These are phyloP conservation scores for Echria macrotheca DNA, from an alignment of 495 filamentous ascomycete genomes.

Conservation along the genomic window DNA sequence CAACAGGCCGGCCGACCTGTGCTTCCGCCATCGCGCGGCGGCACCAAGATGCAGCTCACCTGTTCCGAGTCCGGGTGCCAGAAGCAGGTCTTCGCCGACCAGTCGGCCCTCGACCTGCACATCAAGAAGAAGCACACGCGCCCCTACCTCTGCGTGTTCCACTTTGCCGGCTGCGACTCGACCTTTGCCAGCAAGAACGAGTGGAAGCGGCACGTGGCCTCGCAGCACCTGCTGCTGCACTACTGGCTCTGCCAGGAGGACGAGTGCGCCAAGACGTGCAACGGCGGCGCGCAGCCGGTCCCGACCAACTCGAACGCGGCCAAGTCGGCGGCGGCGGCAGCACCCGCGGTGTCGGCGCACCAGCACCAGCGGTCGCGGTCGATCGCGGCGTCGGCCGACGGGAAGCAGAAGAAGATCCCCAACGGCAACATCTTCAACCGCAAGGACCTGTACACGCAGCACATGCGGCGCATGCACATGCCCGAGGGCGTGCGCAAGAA, in stretches of 20 bases:
- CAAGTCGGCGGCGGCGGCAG: too few species aligned
- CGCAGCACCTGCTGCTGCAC: conserved; percentile 72
- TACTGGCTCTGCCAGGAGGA: conserved; percentile 78
- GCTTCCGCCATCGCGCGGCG: too few species aligned
- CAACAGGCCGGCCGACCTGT: too few species aligned
- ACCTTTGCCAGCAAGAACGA: conserved; percentile 85
- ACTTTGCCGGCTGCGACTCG: conserved; percentile 66
- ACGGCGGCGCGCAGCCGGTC: neutral
- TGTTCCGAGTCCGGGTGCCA: conserved; percentile 18
- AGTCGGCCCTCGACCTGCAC: conserved; percentile 40
- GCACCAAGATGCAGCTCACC: conserved; percentile 5
- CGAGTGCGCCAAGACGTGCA: conserved; percentile 43
- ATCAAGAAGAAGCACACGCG: conserved; percentile 51
- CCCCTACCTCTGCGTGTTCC: conserved; percentile 74
- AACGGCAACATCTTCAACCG: conserved; percentile 74
- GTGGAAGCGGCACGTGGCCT: conserved; percentile 83
- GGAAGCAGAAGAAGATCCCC: conserved; percentile 13
- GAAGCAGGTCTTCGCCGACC: conserved; percentile 35
- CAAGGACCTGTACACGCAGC: conserved; percentile 89
- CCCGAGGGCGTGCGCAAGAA: conserved; percentile 40
- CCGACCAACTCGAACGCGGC: conserved; percentile 7
- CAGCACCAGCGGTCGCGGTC: neutral
- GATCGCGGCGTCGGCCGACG: neutral
- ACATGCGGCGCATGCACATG: conserved; percentile 79
- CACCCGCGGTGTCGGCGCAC: too few species aligned